A percentile compares a stretch with the other conserved stretches of the same genome.
These are phyloP conservation scores for Cardamine resedifolia DNA, from an alignment of 345 rosid genomes.

Conservation along the genomic window DNA sequence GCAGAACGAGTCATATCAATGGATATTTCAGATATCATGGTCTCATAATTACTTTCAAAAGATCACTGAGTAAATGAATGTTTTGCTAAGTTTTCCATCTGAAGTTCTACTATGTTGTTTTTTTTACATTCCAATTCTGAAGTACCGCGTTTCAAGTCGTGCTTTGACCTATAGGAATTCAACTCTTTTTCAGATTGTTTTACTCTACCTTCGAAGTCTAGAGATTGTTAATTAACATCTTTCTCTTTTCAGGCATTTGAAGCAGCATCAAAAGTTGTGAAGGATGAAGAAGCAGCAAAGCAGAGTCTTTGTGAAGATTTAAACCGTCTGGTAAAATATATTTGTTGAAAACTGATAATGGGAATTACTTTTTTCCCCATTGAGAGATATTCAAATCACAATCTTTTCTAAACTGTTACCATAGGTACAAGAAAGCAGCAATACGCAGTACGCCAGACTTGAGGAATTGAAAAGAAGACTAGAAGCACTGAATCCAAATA, in stretches of 20 bases:
- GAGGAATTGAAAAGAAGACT: constrained; percentile 76
- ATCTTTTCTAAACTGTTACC: constrained; percentile 13
- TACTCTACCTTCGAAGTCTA: not conserved
- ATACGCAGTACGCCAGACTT: constrained; percentile 64
- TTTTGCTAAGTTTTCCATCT: not conserved
- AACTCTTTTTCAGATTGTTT: not conserved
- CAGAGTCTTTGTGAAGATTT: constrained; percentile 84
- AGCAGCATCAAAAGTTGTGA: constrained; percentile 60
- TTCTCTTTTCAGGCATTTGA: constrained; percentile 50
- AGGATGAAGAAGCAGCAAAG: constrained; percentile 76
- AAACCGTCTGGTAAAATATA: constrained; percentile 59
- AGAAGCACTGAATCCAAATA: constrained; percentile 72
- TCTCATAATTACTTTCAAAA: not conserved
- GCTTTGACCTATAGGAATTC: not conserved
- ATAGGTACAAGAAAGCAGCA: constrained; percentile 83
- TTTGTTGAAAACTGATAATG: constrained; percentile 16
- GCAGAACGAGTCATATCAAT: not conserved
- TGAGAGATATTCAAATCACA: not conserved
- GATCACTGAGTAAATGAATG: not conserved
- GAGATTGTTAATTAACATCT: not conserved
- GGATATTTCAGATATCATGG: not conserved
- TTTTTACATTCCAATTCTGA: constrained; percentile 6
- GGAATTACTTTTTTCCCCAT: not conserved
- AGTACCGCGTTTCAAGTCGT: not conserved
- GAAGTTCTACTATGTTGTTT: not conserved